These are phyloP conservation scores for Talaromyces sp. DNA, from an alignment of 2,329 filamentous ascomycete species.

Conservation along the genomic window DNA sequence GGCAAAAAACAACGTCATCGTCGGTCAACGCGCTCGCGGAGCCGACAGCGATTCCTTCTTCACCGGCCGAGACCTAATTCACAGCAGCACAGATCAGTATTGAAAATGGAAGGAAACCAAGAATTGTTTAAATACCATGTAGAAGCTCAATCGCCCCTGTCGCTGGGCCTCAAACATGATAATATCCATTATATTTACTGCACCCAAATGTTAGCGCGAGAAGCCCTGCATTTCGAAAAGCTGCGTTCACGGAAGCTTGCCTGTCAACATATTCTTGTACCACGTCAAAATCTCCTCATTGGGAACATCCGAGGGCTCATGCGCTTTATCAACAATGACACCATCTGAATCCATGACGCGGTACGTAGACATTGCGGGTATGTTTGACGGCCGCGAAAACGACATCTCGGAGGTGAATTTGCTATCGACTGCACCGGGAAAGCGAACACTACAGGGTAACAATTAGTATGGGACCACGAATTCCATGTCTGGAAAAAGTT, in stretches of 20 bases:
- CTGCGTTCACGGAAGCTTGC: conserved; percentile 24
- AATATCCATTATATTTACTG: conserved; percentile 80
- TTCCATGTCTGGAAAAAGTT: background rate
- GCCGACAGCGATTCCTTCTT: conserved; percentile 90
- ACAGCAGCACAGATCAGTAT: background rate
- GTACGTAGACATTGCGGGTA: conserved; percentile 80
- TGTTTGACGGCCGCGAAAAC: conserved; percentile 68
- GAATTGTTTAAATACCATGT: conserved; percentile 62
- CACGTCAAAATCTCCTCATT: conserved; percentile 55
- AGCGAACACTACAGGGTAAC: conserved; percentile 50
- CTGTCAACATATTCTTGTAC: conserved; percentile 60
- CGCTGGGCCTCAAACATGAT: conserved; percentile 98
- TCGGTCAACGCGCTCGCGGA: conserved; percentile 75
- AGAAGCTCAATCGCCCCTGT: conserved; percentile 90
- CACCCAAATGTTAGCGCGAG: conserved; percentile 11
- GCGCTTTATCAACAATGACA: conserved; percentile 67
- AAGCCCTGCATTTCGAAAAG: background rate
- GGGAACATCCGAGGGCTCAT: conserved; percentile 60
- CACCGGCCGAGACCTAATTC: conserved; percentile 65
- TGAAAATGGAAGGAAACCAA: background rate
- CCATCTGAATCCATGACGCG: conserved; percentile 88
- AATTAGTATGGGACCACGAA: conserved; percentile 4
- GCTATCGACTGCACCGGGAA: conserved; percentile 92
- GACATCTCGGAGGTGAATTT: conserved; percentile 76
- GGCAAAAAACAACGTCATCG: conserved; percentile 86